A percentile compares a stretch with the other conserved stretches of the same genome.
phyloP scores from a whole-genome alignment of 176 grass and related monocot species.

The Zea luxurians region DNA sequence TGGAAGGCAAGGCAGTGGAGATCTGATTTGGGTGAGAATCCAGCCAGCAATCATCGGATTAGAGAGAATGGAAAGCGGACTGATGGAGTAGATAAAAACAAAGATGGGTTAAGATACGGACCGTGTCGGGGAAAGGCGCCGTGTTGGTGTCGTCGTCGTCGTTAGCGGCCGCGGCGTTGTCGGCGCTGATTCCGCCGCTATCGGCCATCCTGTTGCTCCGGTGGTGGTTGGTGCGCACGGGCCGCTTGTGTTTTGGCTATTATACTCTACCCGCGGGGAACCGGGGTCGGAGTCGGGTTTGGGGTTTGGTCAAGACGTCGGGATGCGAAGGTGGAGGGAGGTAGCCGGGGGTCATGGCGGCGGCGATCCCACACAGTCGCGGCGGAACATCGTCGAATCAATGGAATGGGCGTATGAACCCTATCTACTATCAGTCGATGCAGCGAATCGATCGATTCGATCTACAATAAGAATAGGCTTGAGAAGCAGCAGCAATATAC shows the following conservation, averaged over 20 bases:
- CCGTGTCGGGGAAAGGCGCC: conserved; percentile 56
- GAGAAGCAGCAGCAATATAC: conserved; percentile 2
- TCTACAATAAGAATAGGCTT: not conserved
- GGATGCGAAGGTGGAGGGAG: not conserved
- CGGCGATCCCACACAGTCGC: conserved; percentile 19
- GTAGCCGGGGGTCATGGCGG: conserved; percentile 1
- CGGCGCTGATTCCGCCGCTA: conserved; percentile 62
- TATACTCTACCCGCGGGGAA: not conserved
- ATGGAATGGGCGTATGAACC: not conserved
- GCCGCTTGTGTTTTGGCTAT: not conserved
- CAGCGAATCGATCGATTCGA: not conserved
- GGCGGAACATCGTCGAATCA: not conserved
- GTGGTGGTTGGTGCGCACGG: not conserved
- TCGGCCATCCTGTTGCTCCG: conserved; percentile 18
- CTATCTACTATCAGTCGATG: not conserved
- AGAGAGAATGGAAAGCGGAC: not conserved
- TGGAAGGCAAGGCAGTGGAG: conserved; percentile 23
- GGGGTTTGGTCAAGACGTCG: not conserved
- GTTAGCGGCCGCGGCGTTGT: conserved; percentile 50
- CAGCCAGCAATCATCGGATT: not conserved
- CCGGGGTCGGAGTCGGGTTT: not conserved
- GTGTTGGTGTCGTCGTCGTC: conserved; percentile 57
- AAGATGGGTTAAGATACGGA: not conserved
- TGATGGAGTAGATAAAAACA: not conserved
- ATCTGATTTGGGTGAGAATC: not conserved